A percentile compares a stretch with the other conserved stretches of the same genome.
Conservation (phyloP, 371 early-diverging fungal species). For the Lichtheimia ramosa region DNA sequence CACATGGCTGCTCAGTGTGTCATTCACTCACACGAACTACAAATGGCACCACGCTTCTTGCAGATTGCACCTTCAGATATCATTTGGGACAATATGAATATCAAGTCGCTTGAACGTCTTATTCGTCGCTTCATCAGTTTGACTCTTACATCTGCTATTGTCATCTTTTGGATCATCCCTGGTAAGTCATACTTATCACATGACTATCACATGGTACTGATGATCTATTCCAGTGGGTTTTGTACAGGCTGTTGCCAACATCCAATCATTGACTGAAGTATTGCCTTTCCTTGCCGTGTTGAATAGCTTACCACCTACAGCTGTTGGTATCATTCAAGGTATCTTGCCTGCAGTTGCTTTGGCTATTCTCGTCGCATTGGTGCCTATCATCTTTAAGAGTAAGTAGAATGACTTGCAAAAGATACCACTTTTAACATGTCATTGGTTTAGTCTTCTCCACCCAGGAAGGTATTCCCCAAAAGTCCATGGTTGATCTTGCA, state of each 20-base stretch:
- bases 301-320: constrained; percentile 26
- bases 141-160: constrained; percentile 45
- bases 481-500: constrained; percentile 60
- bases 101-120: constrained; percentile 55
- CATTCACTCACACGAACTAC: constrained; percentile 62
- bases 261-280: constrained; percentile 52
- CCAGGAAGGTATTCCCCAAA: constrained; percentile 68
- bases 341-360: constrained; percentile 76
- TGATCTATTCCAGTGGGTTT: constrained; percentile 41
- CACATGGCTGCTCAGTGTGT: constrained; percentile 81
- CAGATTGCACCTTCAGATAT: constrained; percentile 76
- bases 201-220: too few relatives aligned
- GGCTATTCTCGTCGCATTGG: constrained; percentile 67
- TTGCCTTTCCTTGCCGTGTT: constrained; percentile 47
- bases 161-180: constrained; percentile 74
- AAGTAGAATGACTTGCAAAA: too few relatives aligned
- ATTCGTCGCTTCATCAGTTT: constrained; percentile 55
- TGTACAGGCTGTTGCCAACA: constrained; percentile 62
- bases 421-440: too few relatives aligned
- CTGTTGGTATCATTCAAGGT: constrained; percentile 77
- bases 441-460: constrained; percentile 43
- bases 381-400: constrained; percentile 69
- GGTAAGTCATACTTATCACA: too few relatives aligned
- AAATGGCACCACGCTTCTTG: constrained; percentile 67
- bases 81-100: constrained; percentile 80